phyloP scores from a whole-genome alignment of 2,329 filamentous ascomycete species.

The Penicillium sp. region DNA sequence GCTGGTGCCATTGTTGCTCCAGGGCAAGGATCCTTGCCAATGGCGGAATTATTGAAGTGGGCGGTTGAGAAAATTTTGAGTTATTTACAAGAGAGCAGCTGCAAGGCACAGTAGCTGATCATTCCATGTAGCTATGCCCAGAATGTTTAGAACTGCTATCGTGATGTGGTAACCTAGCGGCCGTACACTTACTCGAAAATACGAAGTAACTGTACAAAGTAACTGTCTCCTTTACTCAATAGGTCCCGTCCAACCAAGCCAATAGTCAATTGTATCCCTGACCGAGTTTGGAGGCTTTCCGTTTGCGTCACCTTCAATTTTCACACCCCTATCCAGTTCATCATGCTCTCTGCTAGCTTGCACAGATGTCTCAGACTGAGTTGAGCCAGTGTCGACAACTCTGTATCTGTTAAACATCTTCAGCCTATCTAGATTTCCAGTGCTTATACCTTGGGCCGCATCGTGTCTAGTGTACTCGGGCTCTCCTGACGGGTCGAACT shows the following conservation, averaged over 20 bases:
- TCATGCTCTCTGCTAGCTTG: neutral
- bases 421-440: neutral
- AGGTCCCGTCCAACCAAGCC: constrained; percentile 40
- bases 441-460: neutral
- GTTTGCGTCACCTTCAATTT: neutral
- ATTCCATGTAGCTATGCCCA: neutral
- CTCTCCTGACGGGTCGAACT: neutral
- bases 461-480: neutral
- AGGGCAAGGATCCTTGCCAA: constrained; percentile 59
- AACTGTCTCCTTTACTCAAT: neutral
- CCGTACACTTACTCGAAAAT: neutral
- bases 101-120: neutral
- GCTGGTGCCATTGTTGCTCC: constrained; percentile 53
- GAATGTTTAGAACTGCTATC: neutral
- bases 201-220: neutral
- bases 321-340: neutral
- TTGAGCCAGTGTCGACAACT: neutral
- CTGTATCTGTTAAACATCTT: neutral
- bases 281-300: neutral
- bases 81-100: constrained; percentile 24
- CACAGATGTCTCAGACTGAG: neutral
- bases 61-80: constrained; percentile 66
- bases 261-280: constrained; percentile 38
- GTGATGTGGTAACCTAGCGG: neutral
- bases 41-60: constrained; percentile 70